phyloP scores from a whole-genome alignment of 164 flowering plant genomes.

The Aristolochia fimbriata region DNA sequence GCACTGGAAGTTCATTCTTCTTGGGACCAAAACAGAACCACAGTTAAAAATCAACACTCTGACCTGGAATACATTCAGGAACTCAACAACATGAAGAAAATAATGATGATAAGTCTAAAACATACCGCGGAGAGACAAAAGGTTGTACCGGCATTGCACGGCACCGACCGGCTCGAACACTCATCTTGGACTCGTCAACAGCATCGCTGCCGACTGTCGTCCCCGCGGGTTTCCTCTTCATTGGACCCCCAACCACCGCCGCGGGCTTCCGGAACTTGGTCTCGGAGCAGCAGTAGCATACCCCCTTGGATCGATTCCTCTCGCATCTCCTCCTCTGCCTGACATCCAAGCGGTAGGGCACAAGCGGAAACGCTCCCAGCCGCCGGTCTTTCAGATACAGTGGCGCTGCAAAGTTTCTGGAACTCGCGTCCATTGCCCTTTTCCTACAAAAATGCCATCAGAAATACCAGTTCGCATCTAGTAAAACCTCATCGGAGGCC shows the following conservation, averaged over 20 bases:
- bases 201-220: slow-evolving; percentile 29
- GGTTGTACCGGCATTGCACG: slow-evolving; percentile 41
- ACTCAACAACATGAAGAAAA: not conserved
- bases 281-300: slow-evolving; percentile 38
- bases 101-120: not conserved
- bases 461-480: too few species aligned
- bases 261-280: slow-evolving; percentile 19
- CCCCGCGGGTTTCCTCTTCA: slow-evolving; percentile 17
- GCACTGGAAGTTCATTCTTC: not conserved
- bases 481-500: too few species aligned
- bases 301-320: slow-evolving; percentile 10
- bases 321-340: slow-evolving; percentile 7
- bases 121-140: slow-evolving; percentile 56
- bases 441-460: too few species aligned
- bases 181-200: slow-evolving; percentile 31
- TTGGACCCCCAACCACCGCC: slow-evolving; percentile 10
- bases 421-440: too few species aligned
- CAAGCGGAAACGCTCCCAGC: too few species aligned
- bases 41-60: not conserved
- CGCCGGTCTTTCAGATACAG: too few species aligned
- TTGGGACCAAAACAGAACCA: not conserved
- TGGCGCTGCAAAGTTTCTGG: too few species aligned
- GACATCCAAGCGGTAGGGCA: too few species aligned
- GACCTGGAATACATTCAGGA: not conserved
- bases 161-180: slow-evolving; percentile 22